A percentile compares a stretch with the other conserved stretches of the same genome.
Conservation (phyloP, 1,284 basidiomycete genomes). For the Megacollybia platyphylla region DNA sequence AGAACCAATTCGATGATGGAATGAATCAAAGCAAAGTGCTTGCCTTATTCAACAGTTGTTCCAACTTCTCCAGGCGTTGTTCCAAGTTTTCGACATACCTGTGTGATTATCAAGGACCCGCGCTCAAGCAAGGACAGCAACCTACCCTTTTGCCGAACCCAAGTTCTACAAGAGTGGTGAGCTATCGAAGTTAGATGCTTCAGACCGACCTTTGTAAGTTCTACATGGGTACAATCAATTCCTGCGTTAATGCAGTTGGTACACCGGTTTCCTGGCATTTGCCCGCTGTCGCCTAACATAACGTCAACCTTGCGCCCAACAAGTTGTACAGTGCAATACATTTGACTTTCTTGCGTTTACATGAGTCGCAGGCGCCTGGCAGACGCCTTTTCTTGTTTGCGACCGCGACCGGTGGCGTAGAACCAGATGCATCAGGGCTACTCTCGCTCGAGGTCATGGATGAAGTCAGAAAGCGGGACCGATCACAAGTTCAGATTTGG, state of each 20-base stretch:
- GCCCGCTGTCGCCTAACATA: constrained; percentile 24
- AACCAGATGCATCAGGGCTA: constrained; percentile 3
- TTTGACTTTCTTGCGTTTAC: constrained; percentile 23
- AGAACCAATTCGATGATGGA: neutral
- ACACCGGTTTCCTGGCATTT: constrained; percentile 25
- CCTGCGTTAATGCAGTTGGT: constrained; percentile 23
- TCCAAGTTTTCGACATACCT: constrained; percentile 68
- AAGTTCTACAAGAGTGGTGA: constrained; percentile 15
- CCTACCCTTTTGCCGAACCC: constrained; percentile 24
- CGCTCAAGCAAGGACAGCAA: neutral
- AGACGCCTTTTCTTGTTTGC: constrained; percentile 5
- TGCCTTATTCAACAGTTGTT: constrained; percentile 49
- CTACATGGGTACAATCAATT: constrained; percentile 26
- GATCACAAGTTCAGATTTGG: no score
- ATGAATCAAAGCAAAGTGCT: constrained; percentile 10
- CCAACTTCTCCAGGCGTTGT: constrained; percentile 59
- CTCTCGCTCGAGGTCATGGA: constrained; percentile 1
- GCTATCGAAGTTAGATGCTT: neutral
- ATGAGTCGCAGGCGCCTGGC: constrained; percentile 6
- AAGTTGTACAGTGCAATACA: constrained; percentile 11
- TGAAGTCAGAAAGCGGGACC: neutral
- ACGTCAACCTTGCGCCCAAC: neutral
- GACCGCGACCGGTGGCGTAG: neutral
- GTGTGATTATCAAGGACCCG: constrained; percentile 1
- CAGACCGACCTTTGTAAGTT: constrained; percentile 22